These are phyloP conservation scores for Marchantia paleacea DNA, from an alignment of 225 moss, liverwort and hornwort genomes.

Conservation along the genomic window DNA sequence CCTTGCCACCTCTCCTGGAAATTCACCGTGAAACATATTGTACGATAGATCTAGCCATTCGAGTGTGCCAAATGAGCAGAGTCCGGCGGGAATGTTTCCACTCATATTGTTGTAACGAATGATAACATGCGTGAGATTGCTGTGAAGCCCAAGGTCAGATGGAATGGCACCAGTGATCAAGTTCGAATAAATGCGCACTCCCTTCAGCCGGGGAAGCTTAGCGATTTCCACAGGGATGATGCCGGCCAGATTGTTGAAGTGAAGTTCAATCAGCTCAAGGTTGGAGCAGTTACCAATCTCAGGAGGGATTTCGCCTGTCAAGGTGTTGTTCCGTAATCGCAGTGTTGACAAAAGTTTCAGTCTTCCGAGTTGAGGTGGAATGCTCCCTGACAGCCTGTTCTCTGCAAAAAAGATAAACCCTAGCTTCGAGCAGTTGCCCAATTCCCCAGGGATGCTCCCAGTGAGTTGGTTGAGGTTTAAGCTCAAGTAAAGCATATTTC, in stretches of 20 bases:
- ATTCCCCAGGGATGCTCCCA: not conserved
- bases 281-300: slow-evolving; percentile 14
- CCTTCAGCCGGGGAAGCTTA: not conserved
- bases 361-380: not conserved
- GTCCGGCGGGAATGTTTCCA: slow-evolving; percentile 15
- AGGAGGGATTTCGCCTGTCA: slow-evolving; percentile 16
- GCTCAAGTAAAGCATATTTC: not conserved
- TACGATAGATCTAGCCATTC: not conserved
- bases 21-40: slow-evolving; percentile 27
- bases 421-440: not conserved
- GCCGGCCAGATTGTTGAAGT: not conserved
- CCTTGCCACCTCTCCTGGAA: slow-evolving; percentile 28
- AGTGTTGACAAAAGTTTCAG: too few species aligned
- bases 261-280: not conserved
- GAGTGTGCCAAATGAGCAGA: not conserved
- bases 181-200: slow-evolving; percentile 22
- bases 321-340: slow-evolving; percentile 2
- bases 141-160: not conserved
- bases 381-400: not conserved
- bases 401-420: not conserved
- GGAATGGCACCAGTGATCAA: slow-evolving; percentile 33
- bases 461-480: not conserved
- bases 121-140: slow-evolving; percentile 13
- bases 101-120: slow-evolving; percentile 5
- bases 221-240: slow-evolving; percentile 4